These are phyloP conservation scores for Davidsoniella virescens DNA, from an alignment of 2,329 filamentous ascomycete genomes.

Conservation along the genomic window DNA sequence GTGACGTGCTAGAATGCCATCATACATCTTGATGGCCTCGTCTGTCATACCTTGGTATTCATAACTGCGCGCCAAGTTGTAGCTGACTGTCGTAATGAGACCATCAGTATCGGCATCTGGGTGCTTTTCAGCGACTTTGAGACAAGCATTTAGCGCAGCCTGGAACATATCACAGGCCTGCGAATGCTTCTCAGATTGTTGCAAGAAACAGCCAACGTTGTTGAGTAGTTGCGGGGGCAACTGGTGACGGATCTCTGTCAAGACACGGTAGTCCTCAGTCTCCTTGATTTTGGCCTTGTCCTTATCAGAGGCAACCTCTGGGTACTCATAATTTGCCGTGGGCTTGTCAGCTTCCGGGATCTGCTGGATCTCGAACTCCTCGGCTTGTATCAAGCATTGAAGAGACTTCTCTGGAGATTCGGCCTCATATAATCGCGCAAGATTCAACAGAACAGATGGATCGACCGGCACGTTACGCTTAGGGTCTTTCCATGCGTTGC, in stretches of 20 bases:
- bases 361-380: slow-evolving; percentile 72
- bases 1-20: slow-evolving; percentile 70
- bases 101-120: slow-evolving; percentile 77
- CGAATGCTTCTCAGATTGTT: slow-evolving; percentile 67
- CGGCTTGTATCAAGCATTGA: slow-evolving; percentile 80
- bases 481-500: slow-evolving; percentile 79
- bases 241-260: slow-evolving; percentile 51
- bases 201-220: slow-evolving; percentile 94
- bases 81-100: slow-evolving; percentile 87
- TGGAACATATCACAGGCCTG: slow-evolving; percentile 79
- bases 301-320: slow-evolving; percentile 2
- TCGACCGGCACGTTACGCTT: slow-evolving; percentile 73
- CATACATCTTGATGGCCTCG: slow-evolving; percentile 76
- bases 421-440: slow-evolving; percentile 77
- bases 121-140: slow-evolving; percentile 49
- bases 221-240: slow-evolving; percentile 85
- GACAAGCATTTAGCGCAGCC: slow-evolving; percentile 74
- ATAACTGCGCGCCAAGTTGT: slow-evolving; percentile 87
- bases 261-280: slow-evolving; percentile 40
- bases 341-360: slow-evolving; percentile 34
- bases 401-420: slow-evolving; percentile 80
- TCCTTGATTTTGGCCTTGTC: slow-evolving; percentile 1
- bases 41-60: slow-evolving; percentile 69
- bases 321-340: slow-evolving; percentile 20
- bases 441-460: slow-evolving; percentile 73